These are phyloP conservation scores for Alternaria metachromatica DNA, from an alignment of 2,329 filamentous ascomycete species.

Conservation along the genomic window DNA sequence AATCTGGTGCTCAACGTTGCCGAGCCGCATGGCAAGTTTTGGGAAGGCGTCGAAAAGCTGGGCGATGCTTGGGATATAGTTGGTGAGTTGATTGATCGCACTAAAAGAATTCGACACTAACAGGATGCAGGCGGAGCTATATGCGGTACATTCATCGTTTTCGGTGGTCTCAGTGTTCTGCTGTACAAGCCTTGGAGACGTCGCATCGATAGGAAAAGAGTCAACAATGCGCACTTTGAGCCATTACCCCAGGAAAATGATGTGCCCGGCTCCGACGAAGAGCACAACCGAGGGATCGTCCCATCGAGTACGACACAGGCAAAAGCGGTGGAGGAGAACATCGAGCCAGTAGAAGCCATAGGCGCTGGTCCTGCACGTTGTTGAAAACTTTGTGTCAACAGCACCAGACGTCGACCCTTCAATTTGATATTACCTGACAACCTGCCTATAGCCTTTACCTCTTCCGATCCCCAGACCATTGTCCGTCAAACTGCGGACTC, in stretches of 20 bases:
- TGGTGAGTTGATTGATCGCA: slow-evolving; percentile 24
- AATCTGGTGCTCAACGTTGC: slow-evolving; percentile 79
- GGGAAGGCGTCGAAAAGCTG: slow-evolving; percentile 77
- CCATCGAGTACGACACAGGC: not conserved
- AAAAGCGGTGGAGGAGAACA: slow-evolving; percentile 20
- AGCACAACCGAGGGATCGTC: slow-evolving; percentile 4
- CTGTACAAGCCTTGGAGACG: slow-evolving; percentile 81
- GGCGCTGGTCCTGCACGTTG: slow-evolving; percentile 17
- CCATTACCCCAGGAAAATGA: slow-evolving; percentile 27
- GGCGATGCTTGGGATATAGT: slow-evolving; percentile 48
- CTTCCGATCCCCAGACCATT: not conserved
- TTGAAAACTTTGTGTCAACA: not conserved
- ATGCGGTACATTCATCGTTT: slow-evolving; percentile 81
- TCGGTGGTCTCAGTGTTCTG: slow-evolving; percentile 75
- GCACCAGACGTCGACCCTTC: not conserved
- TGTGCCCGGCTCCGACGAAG: slow-evolving; percentile 5
- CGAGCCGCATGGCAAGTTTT: slow-evolving; percentile 77
- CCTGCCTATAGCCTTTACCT: not conserved
- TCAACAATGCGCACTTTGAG: slow-evolving; percentile 36
- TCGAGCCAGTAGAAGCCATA: slow-evolving; percentile 24
- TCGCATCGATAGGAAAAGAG: slow-evolving; percentile 56
- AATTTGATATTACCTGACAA: not conserved
- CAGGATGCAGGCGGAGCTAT: slow-evolving; percentile 67
- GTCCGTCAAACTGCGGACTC: not conserved
- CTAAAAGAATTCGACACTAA: slow-evolving; percentile 1